Base-by-base conservation (phyloP, 768 basidiomycete species). In the Naganishia antarctica region DNA sequence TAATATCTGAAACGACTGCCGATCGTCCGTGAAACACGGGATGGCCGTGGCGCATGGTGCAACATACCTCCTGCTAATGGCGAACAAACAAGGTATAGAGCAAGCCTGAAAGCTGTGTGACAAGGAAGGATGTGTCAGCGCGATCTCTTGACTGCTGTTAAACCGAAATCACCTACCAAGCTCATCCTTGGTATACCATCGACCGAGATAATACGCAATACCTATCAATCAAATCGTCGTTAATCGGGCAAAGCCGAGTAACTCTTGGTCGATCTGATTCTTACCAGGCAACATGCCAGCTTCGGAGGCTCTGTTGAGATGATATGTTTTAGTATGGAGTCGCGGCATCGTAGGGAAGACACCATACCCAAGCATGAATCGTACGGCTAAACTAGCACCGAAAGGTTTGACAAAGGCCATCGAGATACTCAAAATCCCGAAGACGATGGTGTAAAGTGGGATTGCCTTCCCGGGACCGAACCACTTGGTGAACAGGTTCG, bases 261-360 rank as follows among this genome's bases (percentile, higher is more conserved):
- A 7, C 15, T 37, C 8, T 37, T 37, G 34, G 8, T 7, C 8
- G 34, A 37, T 7, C 34, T 37, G 34, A 37, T 7, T 37, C 72
- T 7, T 37, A 37, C 65, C 65, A 3, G 65, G 60, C 26, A 66
- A 47, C 48, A 49, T 62, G 15, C 60, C 60, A 16, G 65, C 65
- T 32, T 66, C 65, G 2, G 60, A 34, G 16, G 58, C 48, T 21
- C 61, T 62, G 47, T 37, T 37, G 15, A 7, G 12, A 28, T 7
- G 25, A 25, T 41, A 5, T 5, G 23, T 60, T 16, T 60, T n/a
- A 18, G 28, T 8, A 3, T 15, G 23, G 11, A 26, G 7, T 44
- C 21, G 59, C 18, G 26, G 40, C 2, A 21, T 48, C 70, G 65
- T 46, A 66, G 59, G 41, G 68, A 70, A 29, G 64, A 18, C 71